Evolutionary conservation across 2,329 filamentous ascomycete genomes (phyloP).

Genomic region (Lasiodiplodia sp.): DNA sequence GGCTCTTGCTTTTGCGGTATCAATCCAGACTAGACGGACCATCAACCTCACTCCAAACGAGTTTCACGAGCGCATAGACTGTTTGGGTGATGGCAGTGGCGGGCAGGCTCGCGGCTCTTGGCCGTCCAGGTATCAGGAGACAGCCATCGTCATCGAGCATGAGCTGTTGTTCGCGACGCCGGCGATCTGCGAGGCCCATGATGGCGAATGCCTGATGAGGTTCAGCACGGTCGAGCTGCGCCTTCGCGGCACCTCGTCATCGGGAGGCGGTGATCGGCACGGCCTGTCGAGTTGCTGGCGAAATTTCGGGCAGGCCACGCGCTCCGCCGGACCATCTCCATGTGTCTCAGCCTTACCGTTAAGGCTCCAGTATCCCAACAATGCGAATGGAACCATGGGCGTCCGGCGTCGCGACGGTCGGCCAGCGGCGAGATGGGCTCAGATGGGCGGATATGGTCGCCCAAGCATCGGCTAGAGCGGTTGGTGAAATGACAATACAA

Average conservation of each 20-base stretch:
- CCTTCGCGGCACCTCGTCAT: constrained; percentile 20
- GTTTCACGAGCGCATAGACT: constrained; percentile 16
- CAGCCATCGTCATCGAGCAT: constrained; percentile 8
- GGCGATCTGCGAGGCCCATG: constrained; percentile 20
- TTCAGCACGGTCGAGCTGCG: constrained; percentile 19
- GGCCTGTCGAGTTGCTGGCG: background rate
- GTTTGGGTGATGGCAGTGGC: constrained; percentile 6
- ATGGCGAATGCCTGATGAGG: background rate
- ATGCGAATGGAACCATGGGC: background rate
- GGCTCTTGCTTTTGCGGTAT: constrained; percentile 11
- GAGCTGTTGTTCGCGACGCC: background rate
- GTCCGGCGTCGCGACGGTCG: background rate
- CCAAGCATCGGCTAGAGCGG: background rate
- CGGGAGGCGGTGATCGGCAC: constrained; percentile 11
- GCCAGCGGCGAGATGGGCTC: background rate
- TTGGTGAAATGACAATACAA: constrained; percentile 1
- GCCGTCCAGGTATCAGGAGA: background rate
- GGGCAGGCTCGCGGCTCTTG: background rate
- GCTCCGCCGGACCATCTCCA: constrained; percentile 16
- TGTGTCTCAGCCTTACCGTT: constrained; percentile 26
- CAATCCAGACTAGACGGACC: constrained; percentile 6
- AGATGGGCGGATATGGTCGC: background rate
- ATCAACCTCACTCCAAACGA: constrained; percentile 24
- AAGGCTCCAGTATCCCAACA: background rate
- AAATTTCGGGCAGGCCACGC: constrained; percentile 18